Base-by-base conservation (phyloP, 805 yeast species). In the Cyberlindnera bimundalis region DNA sequence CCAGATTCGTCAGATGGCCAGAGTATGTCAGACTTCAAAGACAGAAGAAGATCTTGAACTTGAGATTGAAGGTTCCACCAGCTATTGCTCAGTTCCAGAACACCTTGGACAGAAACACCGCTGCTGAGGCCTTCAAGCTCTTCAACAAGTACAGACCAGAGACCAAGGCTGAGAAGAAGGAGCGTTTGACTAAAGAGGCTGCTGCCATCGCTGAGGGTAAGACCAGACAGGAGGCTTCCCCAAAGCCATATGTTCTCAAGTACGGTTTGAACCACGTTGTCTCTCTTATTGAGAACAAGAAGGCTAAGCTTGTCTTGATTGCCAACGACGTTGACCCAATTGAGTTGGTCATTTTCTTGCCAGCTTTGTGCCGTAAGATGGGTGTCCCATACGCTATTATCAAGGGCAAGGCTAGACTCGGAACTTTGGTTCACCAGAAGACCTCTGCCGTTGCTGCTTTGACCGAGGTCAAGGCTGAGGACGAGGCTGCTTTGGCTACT, bases 241-340 rank as follows among this genome's bases (percentile, higher is more conserved):
- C 89, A 70, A 91, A 91, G 81, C 99, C 99, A 64, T 88, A 78
- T 73, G 91, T 78, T 62, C 95, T 91, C 71, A 91, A 91, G 81
- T 91, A 82, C 80, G 99, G 99, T 81, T 80, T 91, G 66, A 91
- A 91, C 90, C 99, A 91, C 77, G 96, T 91, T 76, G 96, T 90
- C 63, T 84, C 96, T 51, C 81, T 91, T 59, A 73, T 91, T 62
- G 99, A 91, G 82, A 87, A 88, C 95, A 93, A 91, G 85, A 91
- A 91, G 83, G 95, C 96, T 59, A 87, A 88, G 75, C 81, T 91
- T 62, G 97, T 91, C 52, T 81, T 91, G 72, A 91, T 91, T 65
- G 98, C 99, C 70, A 84, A 91, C 78, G 99, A 91, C 62, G 99
- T 91, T 63, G 99, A 91, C 79, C 99, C 99, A 67, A 86, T 91